Conservation (phyloP, 2,329 filamentous ascomycete genomes). For the Colletotrichum navitas region DNA sequence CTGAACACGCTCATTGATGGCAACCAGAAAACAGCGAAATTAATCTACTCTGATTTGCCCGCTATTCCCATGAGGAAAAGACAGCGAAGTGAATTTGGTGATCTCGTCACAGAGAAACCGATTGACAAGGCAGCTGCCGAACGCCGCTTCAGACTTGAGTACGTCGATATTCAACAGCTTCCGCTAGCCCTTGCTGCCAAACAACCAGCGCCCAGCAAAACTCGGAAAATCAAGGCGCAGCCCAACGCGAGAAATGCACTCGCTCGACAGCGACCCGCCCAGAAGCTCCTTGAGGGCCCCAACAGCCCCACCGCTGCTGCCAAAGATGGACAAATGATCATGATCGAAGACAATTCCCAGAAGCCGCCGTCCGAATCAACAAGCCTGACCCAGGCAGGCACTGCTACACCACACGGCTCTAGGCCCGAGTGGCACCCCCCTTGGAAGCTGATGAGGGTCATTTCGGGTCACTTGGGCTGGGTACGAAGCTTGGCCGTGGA, state of each 20-base stretch:
- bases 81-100: constrained; percentile 47
- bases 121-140: constrained; percentile 42
- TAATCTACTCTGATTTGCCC: constrained; percentile 53
- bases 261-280: constrained; percentile 50
- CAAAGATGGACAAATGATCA: background rate
- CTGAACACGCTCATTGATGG: constrained; percentile 55
- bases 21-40: constrained; percentile 57
- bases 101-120: background rate
- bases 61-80: constrained; percentile 49
- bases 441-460: constrained; percentile 98
- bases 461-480: constrained; percentile 97
- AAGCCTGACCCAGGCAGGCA: constrained; percentile 49
- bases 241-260: constrained; percentile 62
- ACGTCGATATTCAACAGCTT: constrained; percentile 80
- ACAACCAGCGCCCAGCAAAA: constrained; percentile 66
- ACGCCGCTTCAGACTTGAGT: constrained; percentile 77
- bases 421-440: constrained; percentile 97
- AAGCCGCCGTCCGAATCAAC: constrained; percentile 43
- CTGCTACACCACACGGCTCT: constrained; percentile 54
- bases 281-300: constrained; percentile 54
- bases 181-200: constrained; percentile 84
- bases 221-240: constrained; percentile 48
- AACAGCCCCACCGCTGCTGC: constrained; percentile 6
- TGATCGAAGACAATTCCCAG: background rate
- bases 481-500: constrained; percentile 91